phyloP scores from a whole-genome alignment of 164 flowering plant genomes.

The Magnolia kwangsiensis region DNA sequence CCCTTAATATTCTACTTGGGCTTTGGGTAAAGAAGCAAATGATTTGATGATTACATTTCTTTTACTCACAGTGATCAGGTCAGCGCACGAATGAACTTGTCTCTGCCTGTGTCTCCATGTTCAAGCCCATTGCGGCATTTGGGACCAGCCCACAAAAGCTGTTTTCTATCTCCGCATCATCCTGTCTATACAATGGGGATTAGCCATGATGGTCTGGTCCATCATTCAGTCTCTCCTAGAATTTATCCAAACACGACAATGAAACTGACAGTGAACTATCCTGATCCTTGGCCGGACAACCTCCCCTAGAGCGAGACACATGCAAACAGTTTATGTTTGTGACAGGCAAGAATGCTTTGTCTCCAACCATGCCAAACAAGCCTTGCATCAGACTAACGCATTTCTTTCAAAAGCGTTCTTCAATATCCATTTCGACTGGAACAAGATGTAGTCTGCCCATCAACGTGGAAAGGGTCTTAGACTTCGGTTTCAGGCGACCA shows the following conservation, averaged over 20 bases:
- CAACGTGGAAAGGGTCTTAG: background rate
- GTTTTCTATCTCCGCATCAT: slow-evolving; percentile 63
- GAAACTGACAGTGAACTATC: no score
- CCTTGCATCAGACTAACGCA: no score
- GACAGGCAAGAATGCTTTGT: background rate
- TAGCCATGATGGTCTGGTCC: slow-evolving; percentile 10
- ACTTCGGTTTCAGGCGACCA: background rate
- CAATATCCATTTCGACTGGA: background rate
- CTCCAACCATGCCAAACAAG: no score
- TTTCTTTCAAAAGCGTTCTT: no score
- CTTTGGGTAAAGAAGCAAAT: background rate
- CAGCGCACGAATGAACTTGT: slow-evolving; percentile 20
- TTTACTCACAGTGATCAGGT: slow-evolving; percentile 18
- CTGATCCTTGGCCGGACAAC: slow-evolving; percentile 8
- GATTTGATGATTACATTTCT: background rate
- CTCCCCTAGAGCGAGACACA: slow-evolving; percentile 16
- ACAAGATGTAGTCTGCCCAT: background rate
- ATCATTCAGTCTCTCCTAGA: slow-evolving; percentile 6
- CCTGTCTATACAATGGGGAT: slow-evolving; percentile 31
- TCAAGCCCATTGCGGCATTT: slow-evolving; percentile 33
- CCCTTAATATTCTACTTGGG: background rate
- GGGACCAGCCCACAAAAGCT: slow-evolving; percentile 46
- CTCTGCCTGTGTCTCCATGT: slow-evolving; percentile 33
- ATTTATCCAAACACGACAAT: background rate
- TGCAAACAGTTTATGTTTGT: slow-evolving; percentile 5